phyloP scores from a whole-genome alignment of 1,284 basidiomycete genomes.

The Heterobasidion annosum region DNA sequence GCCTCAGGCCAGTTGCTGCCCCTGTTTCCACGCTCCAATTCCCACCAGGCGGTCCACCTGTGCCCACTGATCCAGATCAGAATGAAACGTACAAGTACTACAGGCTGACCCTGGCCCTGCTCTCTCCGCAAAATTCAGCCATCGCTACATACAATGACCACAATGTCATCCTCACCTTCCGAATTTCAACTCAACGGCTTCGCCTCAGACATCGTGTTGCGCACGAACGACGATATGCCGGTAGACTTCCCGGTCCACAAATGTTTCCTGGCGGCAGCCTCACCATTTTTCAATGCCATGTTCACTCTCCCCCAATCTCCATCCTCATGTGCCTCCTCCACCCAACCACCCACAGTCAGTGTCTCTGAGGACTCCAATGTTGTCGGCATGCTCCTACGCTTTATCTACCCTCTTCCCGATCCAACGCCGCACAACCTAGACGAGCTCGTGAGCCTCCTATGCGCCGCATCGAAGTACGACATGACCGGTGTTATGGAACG shows the following conservation, averaged over 20 bases:
- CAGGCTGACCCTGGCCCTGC: neutral
- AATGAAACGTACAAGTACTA: neutral
- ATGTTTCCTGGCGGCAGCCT: constrained; percentile 50
- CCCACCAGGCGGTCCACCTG: neutral
- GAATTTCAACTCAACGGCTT: neutral
- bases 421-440: constrained; percentile 34
- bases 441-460: constrained; percentile 40
- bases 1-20: neutral
- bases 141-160: neutral
- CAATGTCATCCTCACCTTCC: neutral
- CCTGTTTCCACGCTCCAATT: neutral
- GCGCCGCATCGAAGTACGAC: constrained; percentile 58
- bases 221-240: constrained; percentile 24
- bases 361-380: constrained; percentile 39
- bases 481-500: constrained; percentile 33
- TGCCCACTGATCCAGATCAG: neutral
- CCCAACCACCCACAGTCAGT: constrained; percentile 42
- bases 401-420: constrained; percentile 32
- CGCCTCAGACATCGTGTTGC: constrained; percentile 5
- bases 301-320: constrained; percentile 51
- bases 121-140: neutral
- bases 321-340: constrained; percentile 8
- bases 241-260: constrained; percentile 53
- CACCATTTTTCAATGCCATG: constrained; percentile 62
- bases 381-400: constrained; percentile 41